phyloP scores from a whole-genome alignment of 495 filamentous ascomycete genomes.

The Baudoinia panamericana region DNA sequence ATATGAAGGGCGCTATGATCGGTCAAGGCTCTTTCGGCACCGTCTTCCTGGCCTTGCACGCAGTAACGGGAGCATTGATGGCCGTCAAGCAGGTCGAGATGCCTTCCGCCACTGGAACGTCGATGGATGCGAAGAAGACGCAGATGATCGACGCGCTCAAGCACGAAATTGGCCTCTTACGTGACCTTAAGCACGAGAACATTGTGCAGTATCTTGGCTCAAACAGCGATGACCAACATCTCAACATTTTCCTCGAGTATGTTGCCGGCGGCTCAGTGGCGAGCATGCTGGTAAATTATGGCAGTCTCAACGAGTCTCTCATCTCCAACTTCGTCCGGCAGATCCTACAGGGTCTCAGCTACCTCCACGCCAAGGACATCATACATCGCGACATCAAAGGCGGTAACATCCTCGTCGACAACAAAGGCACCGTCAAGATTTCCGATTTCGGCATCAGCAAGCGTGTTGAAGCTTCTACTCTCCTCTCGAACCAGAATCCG shows the following conservation, averaged over 20 bases:
- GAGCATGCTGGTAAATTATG: slow-evolving; percentile 96
- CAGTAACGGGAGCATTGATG: slow-evolving; percentile 93
- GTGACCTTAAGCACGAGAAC: slow-evolving; percentile 89
- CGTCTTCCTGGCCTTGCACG: slow-evolving; percentile 92
- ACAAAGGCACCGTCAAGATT: slow-evolving; percentile 98
- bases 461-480: slow-evolving; percentile 71
- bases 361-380: slow-evolving; percentile 88
- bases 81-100: slow-evolving; percentile 98
- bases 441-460: slow-evolving; percentile 99
- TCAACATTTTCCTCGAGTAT: slow-evolving; percentile 99
- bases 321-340: slow-evolving; percentile 95
- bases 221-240: slow-evolving; percentile 73
- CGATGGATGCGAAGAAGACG: slow-evolving; percentile 81
- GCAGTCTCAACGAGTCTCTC: slow-evolving; percentile 80
- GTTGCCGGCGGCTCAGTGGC: slow-evolving; percentile 95
- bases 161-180: slow-evolving; percentile 85
- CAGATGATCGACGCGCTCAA: slow-evolving; percentile 95
- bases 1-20: slow-evolving; percentile 98
- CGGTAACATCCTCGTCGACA: slow-evolving; percentile 96
- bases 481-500: slow-evolving; percentile 32
- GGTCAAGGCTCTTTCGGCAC: slow-evolving; percentile 95
- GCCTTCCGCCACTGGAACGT: slow-evolving; percentile 64
- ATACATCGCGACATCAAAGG: slow-evolving; percentile 99
- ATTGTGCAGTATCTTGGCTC: slow-evolving; percentile 97
- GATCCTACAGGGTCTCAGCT: slow-evolving; percentile 87